phyloP scores from a whole-genome alignment of 441 rosid genomes.

The Erysimum cheiri region DNA sequence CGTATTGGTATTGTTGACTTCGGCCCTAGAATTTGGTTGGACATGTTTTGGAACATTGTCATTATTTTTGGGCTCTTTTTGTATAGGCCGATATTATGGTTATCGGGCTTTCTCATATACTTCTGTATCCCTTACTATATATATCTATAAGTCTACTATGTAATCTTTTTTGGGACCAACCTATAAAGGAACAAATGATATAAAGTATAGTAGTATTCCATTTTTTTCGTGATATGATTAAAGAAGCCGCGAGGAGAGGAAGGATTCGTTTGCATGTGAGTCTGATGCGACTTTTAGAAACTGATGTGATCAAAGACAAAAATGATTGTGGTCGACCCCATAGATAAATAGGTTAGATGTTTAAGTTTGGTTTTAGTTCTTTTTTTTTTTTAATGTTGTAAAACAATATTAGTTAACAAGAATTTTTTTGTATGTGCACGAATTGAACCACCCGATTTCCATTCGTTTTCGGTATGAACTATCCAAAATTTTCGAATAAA shows the following conservation, averaged over 20 bases:
- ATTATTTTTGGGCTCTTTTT: neutral
- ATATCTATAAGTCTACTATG: neutral
- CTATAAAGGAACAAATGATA: constrained; percentile 33
- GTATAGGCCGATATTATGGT: neutral
- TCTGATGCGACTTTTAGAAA: constrained; percentile 43
- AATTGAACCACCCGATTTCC: neutral
- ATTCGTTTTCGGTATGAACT: neutral
- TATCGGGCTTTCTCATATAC: neutral
- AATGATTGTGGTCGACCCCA: constrained; percentile 40
- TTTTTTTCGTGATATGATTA: constrained; percentile 42
- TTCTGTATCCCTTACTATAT: neutral
- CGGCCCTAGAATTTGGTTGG: neutral
- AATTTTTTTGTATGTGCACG: neutral
- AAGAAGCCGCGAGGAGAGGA: constrained; percentile 40
- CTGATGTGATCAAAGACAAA: constrained; percentile 42
- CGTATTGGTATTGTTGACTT: constrained; percentile 1
- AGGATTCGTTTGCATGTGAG: constrained; percentile 44
- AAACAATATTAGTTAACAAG: neutral
- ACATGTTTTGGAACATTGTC: neutral
- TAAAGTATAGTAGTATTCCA: constrained; percentile 24
- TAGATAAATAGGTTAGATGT: neutral
- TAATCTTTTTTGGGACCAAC: constrained; percentile 39
- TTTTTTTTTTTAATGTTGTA: constrained; percentile 2
- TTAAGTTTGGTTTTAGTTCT: constrained; percentile 28
- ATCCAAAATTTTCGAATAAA: too few relatives aligned